A percentile compares a stretch with the other conserved stretches of the same genome.
phyloP scores from a whole-genome alignment of 495 filamentous ascomycete genomes.

The Penicillium lagena region DNA sequence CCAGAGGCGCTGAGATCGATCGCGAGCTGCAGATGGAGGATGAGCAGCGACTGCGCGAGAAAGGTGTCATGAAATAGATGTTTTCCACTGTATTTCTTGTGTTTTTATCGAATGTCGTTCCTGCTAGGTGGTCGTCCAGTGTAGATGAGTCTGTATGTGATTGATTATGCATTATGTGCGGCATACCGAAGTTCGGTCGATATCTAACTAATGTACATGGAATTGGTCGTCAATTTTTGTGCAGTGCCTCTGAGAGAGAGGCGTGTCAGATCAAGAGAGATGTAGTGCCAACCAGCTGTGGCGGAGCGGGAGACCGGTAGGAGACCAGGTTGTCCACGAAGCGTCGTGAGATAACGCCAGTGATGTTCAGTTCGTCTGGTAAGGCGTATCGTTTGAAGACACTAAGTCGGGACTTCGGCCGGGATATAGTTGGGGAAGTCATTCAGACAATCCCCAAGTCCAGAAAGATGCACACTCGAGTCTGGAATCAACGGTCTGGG shows the following conservation, averaged over 20 bases:
- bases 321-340: too few species aligned
- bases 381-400: too few species aligned
- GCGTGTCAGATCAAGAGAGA: background rate
- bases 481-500: conserved; percentile 12
- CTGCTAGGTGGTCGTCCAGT: too few species aligned
- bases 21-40: conserved; percentile 64
- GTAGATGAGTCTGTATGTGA: background rate
- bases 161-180: background rate
- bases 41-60: conserved; percentile 57
- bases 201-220: background rate
- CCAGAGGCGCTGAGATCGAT: conserved; percentile 65
- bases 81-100: too few species aligned
- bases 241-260: background rate
- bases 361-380: too few species aligned
- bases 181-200: background rate
- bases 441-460: background rate
- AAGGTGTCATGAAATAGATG: conserved; percentile 42
- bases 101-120: too few species aligned
- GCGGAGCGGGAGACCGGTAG: too few species aligned
- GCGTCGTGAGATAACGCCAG: too few species aligned
- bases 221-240: background rate
- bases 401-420: too few species aligned
- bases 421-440: too few species aligned
- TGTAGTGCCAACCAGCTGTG: too few species aligned
- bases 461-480: background rate